These are phyloP conservation scores for Fraxinus excelsior DNA, from an alignment of 257 asterid genomes.

Conservation along the genomic window DNA sequence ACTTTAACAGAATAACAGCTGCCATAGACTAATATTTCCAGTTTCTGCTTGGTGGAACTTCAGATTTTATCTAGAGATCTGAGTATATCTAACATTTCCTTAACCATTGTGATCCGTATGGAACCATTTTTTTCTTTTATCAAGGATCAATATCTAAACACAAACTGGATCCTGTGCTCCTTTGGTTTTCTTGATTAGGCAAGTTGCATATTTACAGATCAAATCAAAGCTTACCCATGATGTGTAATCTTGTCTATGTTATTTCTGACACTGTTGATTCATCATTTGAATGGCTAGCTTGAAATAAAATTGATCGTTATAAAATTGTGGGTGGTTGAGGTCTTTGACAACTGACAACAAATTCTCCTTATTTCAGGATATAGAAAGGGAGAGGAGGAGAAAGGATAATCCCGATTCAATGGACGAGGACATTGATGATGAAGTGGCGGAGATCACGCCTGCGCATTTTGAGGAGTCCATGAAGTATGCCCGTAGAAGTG, in stretches of 20 bases:
- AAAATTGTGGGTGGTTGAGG: neutral
- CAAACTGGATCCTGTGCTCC: neutral
- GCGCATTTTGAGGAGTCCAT: constrained; percentile 72
- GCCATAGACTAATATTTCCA: neutral
- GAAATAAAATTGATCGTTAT: neutral
- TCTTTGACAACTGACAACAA: constrained; percentile 3
- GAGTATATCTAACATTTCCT: neutral
- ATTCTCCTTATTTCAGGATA: constrained; percentile 39
- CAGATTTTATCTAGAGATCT: neutral
- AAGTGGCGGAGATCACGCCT: constrained; percentile 55
- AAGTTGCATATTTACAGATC: neutral
- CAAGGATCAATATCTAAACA: neutral
- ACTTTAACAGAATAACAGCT: neutral
- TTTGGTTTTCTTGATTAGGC: neutral
- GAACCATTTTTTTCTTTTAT: neutral
- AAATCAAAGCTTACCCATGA: neutral
- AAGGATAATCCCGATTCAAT: constrained; percentile 54
- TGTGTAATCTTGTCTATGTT: neutral
- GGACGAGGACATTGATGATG: constrained; percentile 61
- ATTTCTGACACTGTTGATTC: neutral
- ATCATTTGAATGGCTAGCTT: neutral
- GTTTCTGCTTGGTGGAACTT: neutral
- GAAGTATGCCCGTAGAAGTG: constrained; percentile 68
- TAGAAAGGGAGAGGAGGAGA: constrained; percentile 53
- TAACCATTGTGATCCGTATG: neutral